Conservation (phyloP, 2,329 filamentous ascomycete genomes). For the Periconia sp. region DNA sequence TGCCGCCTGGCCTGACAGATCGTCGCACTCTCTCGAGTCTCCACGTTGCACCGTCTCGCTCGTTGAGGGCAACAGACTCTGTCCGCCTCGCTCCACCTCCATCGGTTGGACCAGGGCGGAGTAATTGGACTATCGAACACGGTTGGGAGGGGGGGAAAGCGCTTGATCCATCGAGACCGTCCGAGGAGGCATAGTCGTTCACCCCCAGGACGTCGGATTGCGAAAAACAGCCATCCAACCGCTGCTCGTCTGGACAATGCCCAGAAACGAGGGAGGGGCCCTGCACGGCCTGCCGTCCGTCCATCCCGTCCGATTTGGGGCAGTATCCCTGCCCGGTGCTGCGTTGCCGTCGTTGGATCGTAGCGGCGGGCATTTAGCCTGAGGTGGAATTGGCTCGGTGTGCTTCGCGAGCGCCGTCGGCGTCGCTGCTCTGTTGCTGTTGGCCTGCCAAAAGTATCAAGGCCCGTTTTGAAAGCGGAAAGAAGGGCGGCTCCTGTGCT, state of each 20-base stretch:
- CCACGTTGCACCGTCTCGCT: constrained; percentile 43
- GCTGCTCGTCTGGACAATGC: constrained; percentile 12
- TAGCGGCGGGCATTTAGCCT: constrained; percentile 43
- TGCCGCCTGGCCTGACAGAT: constrained; percentile 40
- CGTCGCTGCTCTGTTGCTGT: constrained; percentile 18
- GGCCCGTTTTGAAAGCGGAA: constrained; percentile 35
- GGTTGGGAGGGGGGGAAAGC: too few species aligned
- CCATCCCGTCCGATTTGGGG: constrained; percentile 38
- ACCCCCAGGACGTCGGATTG: constrained; percentile 30
- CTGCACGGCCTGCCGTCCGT: constrained; percentile 45
- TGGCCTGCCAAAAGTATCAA: constrained; percentile 36
- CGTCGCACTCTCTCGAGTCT: constrained; percentile 44
- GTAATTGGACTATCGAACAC: background rate
- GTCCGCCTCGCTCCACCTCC: constrained; percentile 19
- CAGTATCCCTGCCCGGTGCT: constrained; percentile 34
- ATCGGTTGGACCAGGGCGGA: background rate
- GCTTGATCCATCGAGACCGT: background rate
- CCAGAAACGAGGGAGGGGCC: constrained; percentile 20
- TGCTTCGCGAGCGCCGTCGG: constrained; percentile 18
- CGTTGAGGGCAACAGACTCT: constrained; percentile 15
- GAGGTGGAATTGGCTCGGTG: constrained; percentile 31
- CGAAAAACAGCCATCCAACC: constrained; percentile 29
- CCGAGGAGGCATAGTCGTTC: too few species aligned
- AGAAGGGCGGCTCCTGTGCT: constrained; percentile 7
- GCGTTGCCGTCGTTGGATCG: constrained; percentile 22